phyloP scores from a whole-genome alignment of 345 rosid genomes.

The Euphorbia tirucalli region DNA sequence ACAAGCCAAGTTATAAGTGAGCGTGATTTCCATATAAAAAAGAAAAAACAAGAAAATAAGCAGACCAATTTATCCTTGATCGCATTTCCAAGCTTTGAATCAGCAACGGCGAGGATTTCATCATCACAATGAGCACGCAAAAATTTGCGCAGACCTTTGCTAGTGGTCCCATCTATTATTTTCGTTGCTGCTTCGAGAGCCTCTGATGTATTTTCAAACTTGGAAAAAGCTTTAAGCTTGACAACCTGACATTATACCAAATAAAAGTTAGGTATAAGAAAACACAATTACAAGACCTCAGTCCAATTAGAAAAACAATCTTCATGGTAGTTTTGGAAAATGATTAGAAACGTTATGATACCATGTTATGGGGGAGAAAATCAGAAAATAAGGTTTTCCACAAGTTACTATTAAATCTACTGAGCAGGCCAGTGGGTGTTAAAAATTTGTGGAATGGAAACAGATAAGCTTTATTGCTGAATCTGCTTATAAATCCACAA shows the following conservation, averaged over 20 bases:
- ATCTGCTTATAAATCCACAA: no score
- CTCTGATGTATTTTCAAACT: constrained; percentile 86
- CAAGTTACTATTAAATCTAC: not conserved
- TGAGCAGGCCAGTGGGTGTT: no score
- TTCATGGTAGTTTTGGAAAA: not conserved
- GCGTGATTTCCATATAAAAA: not conserved
- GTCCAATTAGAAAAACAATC: not conserved
- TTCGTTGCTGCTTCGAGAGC: constrained; percentile 78
- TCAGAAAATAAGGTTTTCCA: not conserved
- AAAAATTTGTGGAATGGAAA: no score
- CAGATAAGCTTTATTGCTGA: no score
- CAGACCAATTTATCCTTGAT: constrained; percentile 87
- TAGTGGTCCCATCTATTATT: constrained; percentile 64
- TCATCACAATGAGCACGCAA: constrained; percentile 65
- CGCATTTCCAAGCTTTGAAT: constrained; percentile 88
- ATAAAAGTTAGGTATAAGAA: not conserved
- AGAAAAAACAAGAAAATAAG: not conserved
- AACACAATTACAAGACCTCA: not conserved
- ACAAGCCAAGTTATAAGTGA: not conserved
- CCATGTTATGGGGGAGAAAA: not conserved
- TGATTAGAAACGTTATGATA: not conserved
- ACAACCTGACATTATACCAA: constrained; percentile 47
- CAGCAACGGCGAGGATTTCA: constrained; percentile 76
- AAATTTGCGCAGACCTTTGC: constrained; percentile 80
- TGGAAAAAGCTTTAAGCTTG: constrained; percentile 75